Evolutionary conservation across 306 rosid genomes (phyloP).

Genomic region (Nissolia schottii): DNA sequence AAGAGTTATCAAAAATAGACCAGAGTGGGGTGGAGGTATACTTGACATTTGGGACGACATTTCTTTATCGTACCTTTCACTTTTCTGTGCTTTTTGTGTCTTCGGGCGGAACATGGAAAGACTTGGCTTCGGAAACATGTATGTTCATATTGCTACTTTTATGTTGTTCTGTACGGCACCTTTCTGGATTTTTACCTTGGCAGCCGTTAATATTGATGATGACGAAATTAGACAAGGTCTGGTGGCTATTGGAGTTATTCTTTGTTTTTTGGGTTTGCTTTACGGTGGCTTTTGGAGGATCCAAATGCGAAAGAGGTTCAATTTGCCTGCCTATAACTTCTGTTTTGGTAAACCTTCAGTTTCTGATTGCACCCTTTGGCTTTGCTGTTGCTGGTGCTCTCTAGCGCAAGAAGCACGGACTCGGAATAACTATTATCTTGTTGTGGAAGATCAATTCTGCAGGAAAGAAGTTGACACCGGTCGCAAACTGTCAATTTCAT

Average conservation of each 20-base stretch:
- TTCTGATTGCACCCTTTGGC: constrained; percentile 84
- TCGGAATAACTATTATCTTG: constrained; percentile 56
- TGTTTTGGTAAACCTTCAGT: constrained; percentile 63
- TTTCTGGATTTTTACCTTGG: constrained; percentile 80
- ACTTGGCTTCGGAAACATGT: constrained; percentile 93
- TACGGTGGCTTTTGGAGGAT: constrained; percentile 99
- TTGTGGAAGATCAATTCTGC: constrained; percentile 52
- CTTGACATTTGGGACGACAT: constrained; percentile 79
- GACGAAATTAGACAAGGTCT: constrained; percentile 55
- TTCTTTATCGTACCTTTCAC: constrained; percentile 72
- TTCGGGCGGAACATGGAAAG: constrained; percentile 98
- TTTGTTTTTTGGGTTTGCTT: constrained; percentile 77
- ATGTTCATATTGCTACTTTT: constrained; percentile 85
- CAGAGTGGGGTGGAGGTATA: constrained; percentile 84
- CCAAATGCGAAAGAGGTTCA: constrained; percentile 87
- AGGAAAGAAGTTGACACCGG: constrained; percentile 25
- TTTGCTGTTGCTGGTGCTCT: constrained; percentile 93
- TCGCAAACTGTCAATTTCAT: constrained; percentile 33
- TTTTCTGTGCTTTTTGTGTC: constrained; percentile 76
- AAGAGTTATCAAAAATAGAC: constrained; percentile 36
- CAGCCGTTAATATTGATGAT: constrained; percentile 79
- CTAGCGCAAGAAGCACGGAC: constrained; percentile 94
- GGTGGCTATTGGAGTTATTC: constrained; percentile 57
- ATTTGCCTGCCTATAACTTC: constrained; percentile 69
- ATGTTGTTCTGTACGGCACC: constrained; percentile 84